A percentile compares a stretch with the other conserved stretches of the same genome.
phyloP scores from a whole-genome alignment of 2,329 filamentous ascomycete species.

The Aspergillus hiratsukae region DNA sequence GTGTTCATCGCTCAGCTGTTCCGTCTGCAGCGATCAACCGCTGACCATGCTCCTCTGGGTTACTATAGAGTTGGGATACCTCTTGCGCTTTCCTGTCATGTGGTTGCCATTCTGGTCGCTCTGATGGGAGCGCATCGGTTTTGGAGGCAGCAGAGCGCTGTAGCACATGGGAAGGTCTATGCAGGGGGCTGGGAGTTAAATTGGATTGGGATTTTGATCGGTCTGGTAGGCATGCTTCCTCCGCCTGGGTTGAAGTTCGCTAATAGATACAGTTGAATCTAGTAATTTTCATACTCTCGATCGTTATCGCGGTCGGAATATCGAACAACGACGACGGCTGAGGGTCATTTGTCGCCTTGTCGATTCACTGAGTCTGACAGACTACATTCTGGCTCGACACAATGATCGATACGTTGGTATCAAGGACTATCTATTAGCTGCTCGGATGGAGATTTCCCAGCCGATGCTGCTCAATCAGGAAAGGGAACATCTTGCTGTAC shows the following conservation, averaged over 20 bases:
- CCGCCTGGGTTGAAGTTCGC: not conserved
- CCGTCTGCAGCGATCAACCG: constrained; percentile 44
- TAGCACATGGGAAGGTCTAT: constrained; percentile 54
- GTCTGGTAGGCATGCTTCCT: constrained; percentile 43
- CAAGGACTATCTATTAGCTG: not conserved
- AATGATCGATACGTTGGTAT: not conserved
- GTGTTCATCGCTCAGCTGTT: constrained; percentile 66
- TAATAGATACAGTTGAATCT: not conserved
- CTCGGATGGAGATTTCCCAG: too few relatives aligned
- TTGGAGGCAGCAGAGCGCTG: constrained; percentile 57
- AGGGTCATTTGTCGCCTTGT: not conserved
- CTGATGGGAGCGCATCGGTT: constrained; percentile 56
- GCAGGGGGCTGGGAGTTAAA: constrained; percentile 58
- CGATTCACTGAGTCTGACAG: not conserved
- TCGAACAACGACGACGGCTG: not conserved
- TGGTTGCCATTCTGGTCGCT: constrained; percentile 50
- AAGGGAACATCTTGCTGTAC: constrained; percentile 32
- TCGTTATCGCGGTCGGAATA: not conserved
- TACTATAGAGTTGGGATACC: constrained; percentile 60
- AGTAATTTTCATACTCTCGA: not conserved
- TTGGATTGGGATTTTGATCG: constrained; percentile 43
- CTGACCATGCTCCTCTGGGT: constrained; percentile 43
- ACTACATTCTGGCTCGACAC: not conserved
- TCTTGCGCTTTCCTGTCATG: constrained; percentile 45
- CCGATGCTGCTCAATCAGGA: constrained; percentile 43